Evolutionary conservation across 768 basidiomycete species (phyloP).

Genomic region (Boletus sp.): DNA sequence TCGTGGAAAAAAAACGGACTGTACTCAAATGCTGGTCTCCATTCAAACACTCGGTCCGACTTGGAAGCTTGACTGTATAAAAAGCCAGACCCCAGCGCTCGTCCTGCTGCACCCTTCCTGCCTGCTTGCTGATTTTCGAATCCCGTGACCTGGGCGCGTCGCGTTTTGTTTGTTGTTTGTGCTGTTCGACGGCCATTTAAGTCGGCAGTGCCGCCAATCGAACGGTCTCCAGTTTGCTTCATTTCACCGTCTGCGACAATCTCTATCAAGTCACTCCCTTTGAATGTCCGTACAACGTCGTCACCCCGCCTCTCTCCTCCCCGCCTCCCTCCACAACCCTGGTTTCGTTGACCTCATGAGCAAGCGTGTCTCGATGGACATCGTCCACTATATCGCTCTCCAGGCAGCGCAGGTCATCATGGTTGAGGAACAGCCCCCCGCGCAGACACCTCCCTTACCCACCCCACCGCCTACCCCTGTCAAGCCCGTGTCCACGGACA

Average conservation of each 20-base stretch:
- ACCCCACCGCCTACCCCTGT: conserved; percentile 71
- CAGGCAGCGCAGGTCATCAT: conserved; percentile 75
- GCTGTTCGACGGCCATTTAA: conserved; percentile 5
- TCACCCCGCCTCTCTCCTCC: conserved; percentile 83
- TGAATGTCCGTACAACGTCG: conserved; percentile 39
- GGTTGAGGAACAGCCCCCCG: conserved; percentile 49
- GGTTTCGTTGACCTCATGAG: conserved; percentile 77
- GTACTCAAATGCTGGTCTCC: not conserved
- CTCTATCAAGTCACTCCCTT: conserved; percentile 36
- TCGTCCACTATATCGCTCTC: conserved; percentile 83
- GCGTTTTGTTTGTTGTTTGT: too few species aligned
- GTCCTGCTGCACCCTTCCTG: too few species aligned
- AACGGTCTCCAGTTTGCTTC: conserved; percentile 9
- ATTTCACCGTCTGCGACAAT: conserved; percentile 24
- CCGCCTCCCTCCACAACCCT: conserved; percentile 73
- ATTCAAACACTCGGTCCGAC: too few species aligned
- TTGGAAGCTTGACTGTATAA: too few species aligned
- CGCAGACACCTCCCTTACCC: conserved; percentile 41
- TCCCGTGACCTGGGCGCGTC: conserved; percentile 31
- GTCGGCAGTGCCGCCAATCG: not conserved
- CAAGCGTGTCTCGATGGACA: conserved; percentile 75
- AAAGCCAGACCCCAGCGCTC: too few species aligned
- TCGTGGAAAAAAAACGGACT: not conserved
- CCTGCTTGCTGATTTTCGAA: conserved; percentile 23
- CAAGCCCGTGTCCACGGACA: conserved; percentile 41